phyloP scores from a whole-genome alignment of 2,329 filamentous ascomycete species.

The Xylaria sp. region DNA sequence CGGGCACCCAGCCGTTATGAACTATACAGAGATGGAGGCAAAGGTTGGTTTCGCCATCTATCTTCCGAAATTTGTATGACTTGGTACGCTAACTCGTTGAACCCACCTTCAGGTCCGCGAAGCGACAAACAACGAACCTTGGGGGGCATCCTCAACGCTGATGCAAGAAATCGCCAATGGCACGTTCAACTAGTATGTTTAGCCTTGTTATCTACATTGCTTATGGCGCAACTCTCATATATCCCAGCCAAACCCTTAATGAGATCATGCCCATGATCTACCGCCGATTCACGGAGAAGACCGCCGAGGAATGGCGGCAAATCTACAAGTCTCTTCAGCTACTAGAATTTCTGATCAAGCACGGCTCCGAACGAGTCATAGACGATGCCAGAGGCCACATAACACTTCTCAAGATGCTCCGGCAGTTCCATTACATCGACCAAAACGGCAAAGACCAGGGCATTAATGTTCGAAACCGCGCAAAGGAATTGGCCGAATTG shows the following conservation, averaged over 20 bases:
- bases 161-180: constrained; percentile 99
- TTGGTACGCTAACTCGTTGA: constrained; percentile 20
- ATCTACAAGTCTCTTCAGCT: constrained; percentile 99
- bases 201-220: not conserved
- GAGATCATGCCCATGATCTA: constrained; percentile 99
- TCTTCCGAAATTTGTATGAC: constrained; percentile 3
- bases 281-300: constrained; percentile 97
- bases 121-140: constrained; percentile 98
- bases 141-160: constrained; percentile 83
- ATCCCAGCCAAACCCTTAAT: constrained; percentile 86
- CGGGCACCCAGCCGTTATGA: constrained; percentile 84
- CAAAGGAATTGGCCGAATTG: constrained; percentile 95
- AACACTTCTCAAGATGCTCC: constrained; percentile 95
- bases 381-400: constrained; percentile 97
- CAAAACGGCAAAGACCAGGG: constrained; percentile 98
- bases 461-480: constrained; percentile 95
- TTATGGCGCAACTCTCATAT: constrained; percentile 21
- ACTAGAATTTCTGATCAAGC: constrained; percentile 96
- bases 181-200: constrained; percentile 94
- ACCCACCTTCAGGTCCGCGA: constrained; percentile 78
- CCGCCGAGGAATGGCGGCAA: constrained; percentile 97
- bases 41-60: constrained; percentile 59
- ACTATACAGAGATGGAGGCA: constrained; percentile 93
- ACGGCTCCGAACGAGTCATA: constrained; percentile 96
- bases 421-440: constrained; percentile 97